Base-by-base conservation (phyloP, 495 filamentous ascomycete species). In the Xylona heveae region DNA sequence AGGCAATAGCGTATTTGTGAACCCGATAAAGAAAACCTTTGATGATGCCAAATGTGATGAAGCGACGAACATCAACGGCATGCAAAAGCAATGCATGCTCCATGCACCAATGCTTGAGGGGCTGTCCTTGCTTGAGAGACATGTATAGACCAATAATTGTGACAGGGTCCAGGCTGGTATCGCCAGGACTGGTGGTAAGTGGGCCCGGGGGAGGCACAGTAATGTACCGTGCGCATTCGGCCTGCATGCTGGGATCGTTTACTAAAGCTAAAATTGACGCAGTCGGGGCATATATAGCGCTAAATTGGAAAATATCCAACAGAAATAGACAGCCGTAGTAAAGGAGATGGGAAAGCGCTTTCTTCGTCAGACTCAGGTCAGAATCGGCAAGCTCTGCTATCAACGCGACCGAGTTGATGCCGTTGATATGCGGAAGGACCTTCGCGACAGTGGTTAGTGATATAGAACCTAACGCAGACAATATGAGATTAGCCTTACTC, bases 11-110 rank as follows among this genome's bases (percentile, higher is more conserved):
- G 45, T 90, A 88, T 46, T 83, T 83, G 54, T 95, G 84, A 20
- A 93, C 75, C 12, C 88, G 68, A 50, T 93, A 93, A n/a, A 97
- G 44, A 39, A 91, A 75, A 3, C 84, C 83, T 50, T 95, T 93
- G 43, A 94, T 88, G 10, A 95, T 66, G 28, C 90, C 88, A 49
- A 94, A 95, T 21, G 84, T 85, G 36, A 97, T 76, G 36, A 97
- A 75, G 18, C 90, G 70, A 1, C 88, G 65, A 28, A 93, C 68
- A 51, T 97, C 88, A 38, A 97, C 66, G 42, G 70, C 63, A 8
- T 60, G 51, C 4, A 92, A 59, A 16, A 72, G 54, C 17, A 66
- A 62, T 35, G 60, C 61, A 53, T 88, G 73, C 24, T 71, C 62
- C 13, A 71, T 58, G 39, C 78, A 70, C 78, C 81, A 95, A 46